Evolutionary conservation across 1,139 yeast species (phyloP), one percentile per base, ranked within the genome.

Genomic region (Suhomyces bribrorum): DNA sequence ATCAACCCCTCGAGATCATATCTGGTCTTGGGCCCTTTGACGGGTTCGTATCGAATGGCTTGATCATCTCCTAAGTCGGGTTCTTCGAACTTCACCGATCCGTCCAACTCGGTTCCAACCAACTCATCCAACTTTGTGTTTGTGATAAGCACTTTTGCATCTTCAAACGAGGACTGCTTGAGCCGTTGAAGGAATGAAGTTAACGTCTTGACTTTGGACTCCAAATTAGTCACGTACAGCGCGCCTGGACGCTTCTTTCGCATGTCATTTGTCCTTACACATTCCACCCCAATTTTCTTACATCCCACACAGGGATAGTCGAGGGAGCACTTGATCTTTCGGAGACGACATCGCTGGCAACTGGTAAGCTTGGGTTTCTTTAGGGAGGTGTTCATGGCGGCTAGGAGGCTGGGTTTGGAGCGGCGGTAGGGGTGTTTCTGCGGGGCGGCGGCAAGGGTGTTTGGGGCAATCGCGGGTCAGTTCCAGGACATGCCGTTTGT

Each of bases 291-390:
- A 5, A 70, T 61, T 41, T 66, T 68, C 15, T 56, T 53, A 53
- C 85, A 79, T 35, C 67, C 67, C 16, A 68, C 59, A 48, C 85
- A 79, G 0, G 84, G 84, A 36, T 54, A 58, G 7, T 65, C 68
- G 38, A 67, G 61, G 48, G 75, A 72, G 53, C 85, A 79, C 53
- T 75, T 76, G 46, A 77, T 76, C 50, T 79, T 74, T 35, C 78
- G 64, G n/a, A 61, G 47, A 14, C 83, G 62, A 50, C 83, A 78
- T 34, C 77, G 54, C 48, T 69, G 72, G 50, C 83, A 77, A 34
- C 68, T 61, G 28, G 57, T 50, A 8, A 49, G 37, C 34, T 47
- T 49, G 24, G 35, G 37, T n/a, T 20, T 20, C 23, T 20, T 20
- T 8, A n/a, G 8, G 8, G 23, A 4, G 8, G 23, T 20, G 23